Conservation (phyloP, 305 asterid species). For the Fraxinus platypoda region DNA sequence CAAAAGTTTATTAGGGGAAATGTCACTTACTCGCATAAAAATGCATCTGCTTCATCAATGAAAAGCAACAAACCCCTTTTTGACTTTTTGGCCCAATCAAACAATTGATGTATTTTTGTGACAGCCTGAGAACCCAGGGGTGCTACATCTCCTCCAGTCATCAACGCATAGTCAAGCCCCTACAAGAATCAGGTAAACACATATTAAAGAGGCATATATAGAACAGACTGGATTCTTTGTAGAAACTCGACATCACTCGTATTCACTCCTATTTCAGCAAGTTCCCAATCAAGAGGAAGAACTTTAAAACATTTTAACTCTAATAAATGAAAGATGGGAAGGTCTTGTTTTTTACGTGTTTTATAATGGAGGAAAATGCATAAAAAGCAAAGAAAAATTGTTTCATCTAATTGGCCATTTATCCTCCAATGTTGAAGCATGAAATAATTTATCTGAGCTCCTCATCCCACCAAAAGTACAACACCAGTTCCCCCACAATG, state of each 20-base stretch:
- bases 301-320: not conserved
- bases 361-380: not conserved
- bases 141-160: slow-evolving; percentile 99
- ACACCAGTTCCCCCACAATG: not conserved
- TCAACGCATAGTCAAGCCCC: slow-evolving; percentile 97
- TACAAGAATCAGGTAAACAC: slow-evolving; percentile 32
- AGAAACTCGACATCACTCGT: not conserved
- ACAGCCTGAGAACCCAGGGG: slow-evolving; percentile 96
- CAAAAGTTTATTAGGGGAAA: not conserved
- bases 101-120: slow-evolving; percentile 88
- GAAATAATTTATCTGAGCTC: not conserved
- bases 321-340: not conserved
- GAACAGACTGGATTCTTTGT: not conserved
- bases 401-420: not conserved
- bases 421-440: not conserved
- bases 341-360: not conserved
- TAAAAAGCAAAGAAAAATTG: not conserved
- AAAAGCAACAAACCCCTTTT: slow-evolving; percentile 83
- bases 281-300: not conserved
- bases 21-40: slow-evolving; percentile 89
- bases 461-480: not conserved
- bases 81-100: slow-evolving; percentile 94
- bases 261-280: not conserved
- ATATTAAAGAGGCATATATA: slow-evolving; percentile 7
- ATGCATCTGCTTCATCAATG: slow-evolving; percentile 98